Evolutionary conservation across 1,284 basidiomycete species (phyloP), one percentile per base, ranked within the genome.

Genomic region (Melampsora abietis-canadensis): DNA sequence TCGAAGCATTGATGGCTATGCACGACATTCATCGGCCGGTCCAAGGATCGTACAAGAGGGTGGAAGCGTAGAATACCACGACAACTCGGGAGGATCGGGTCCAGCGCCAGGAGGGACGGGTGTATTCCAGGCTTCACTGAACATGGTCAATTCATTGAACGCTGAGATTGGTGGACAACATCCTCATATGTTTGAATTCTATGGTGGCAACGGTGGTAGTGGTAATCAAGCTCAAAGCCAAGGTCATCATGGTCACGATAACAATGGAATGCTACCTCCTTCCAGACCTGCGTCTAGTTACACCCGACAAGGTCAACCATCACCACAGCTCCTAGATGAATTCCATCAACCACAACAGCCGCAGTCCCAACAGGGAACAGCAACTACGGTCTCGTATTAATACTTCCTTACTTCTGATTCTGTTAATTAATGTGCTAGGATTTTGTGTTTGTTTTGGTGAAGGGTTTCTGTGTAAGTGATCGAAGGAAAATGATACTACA

Each of bases 121-220:
- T 57, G n/a, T 27, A 57, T 72, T 72, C 27, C 68, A 72, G 37
- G 68, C 68, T 14, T 61, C 62, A 48, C 48, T 72, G 17, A 72
- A 72, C 61, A 72, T 72, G 68, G 68, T 72, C 46, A 72, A 63
- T 46, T 48, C 68, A 21, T 51, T 72, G n/a, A 37, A 72, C 27
- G 68, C 68, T 21, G 68, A 72, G 61, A 72, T 72, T 14, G 61
- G 40, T 14, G 40, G 40, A 40, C 40, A 10, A 14, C 40, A 40
- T 40, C 40, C 40, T 40, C n/a, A 21, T 1, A 21, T 21, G 51
- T 21, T 21, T 21, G 51, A 21, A 57, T 57, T 21, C 51, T 57
- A 57, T 15, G 27, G 51, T 57, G 27, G 7, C n/a, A 57, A 57
- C 51, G 27, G 27, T 57, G n/a, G 21, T n/a, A 57, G 19, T 57